Evolutionary conservation across 2,329 filamentous ascomycete genomes (phyloP).

Genomic region (Botrytis cinerea): DNA sequence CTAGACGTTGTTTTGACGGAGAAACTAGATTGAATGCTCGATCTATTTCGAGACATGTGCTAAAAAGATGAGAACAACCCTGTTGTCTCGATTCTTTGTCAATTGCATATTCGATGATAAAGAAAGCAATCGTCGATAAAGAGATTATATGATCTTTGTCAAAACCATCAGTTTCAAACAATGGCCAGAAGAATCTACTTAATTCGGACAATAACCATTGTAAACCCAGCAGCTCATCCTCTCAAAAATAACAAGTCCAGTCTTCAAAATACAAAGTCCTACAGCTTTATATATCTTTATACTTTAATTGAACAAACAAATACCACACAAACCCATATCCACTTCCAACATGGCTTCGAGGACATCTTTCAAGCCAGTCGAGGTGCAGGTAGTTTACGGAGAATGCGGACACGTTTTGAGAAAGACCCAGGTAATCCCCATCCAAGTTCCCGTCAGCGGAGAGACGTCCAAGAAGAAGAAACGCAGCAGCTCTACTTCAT

Average conservation of each 20-base stretch:
- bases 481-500: background rate
- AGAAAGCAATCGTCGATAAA: background rate
- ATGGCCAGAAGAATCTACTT: background rate
- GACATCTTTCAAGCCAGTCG: slow-evolving; percentile 5
- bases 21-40: background rate
- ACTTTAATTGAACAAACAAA: background rate
- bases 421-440: slow-evolving; percentile 8
- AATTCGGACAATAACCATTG: slow-evolving; percentile 14
- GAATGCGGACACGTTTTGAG: slow-evolving; percentile 1
- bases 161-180: background rate
- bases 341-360: slow-evolving; percentile 10
- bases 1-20: background rate
- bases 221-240: background rate
- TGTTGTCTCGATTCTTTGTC: background rate
- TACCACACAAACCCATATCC: background rate
- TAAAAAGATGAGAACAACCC: background rate
- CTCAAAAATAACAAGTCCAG: background rate
- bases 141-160: background rate
- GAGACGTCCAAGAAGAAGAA: background rate
- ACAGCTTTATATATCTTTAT: background rate
- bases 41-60: background rate
- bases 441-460: background rate
- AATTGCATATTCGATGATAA: background rate
- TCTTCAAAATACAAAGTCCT: background rate
- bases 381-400: slow-evolving; percentile 4